These are phyloP conservation scores for Acmispon strigosus DNA, from an alignment of 306 rosid species.

Conservation along the genomic window DNA sequence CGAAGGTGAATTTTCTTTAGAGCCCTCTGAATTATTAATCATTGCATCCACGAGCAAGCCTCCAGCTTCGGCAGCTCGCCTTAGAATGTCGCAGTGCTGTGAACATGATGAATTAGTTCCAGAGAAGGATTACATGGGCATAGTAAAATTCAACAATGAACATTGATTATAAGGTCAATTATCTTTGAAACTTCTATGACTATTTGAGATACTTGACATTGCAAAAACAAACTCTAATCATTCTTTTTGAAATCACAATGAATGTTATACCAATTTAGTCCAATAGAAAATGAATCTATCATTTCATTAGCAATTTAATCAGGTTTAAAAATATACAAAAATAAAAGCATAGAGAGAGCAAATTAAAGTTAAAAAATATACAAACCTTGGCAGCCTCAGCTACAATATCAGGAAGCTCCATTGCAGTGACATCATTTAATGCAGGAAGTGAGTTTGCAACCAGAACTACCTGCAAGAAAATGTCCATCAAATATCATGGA, in stretches of 20 bases:
- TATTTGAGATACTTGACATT: background rate
- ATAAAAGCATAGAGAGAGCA: background rate
- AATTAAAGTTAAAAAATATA: constrained; percentile 4
- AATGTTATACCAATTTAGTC: background rate
- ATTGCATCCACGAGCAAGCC: constrained; percentile 93
- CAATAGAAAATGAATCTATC: background rate
- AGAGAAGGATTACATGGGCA: background rate
- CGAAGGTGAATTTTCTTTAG: constrained; percentile 42
- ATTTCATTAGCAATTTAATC: background rate
- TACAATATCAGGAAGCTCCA: constrained; percentile 94
- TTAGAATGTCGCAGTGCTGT: constrained; percentile 94
- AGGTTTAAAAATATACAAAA: background rate
- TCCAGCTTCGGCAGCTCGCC: constrained; percentile 95
- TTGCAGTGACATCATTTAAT: constrained; percentile 87
- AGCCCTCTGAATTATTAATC: constrained; percentile 51
- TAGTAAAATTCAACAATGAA: background rate
- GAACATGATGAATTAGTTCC: constrained; percentile 31
- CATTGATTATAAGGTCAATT: background rate
- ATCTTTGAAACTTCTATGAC: background rate
- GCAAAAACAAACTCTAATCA: background rate
- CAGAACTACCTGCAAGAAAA: constrained; percentile 73
- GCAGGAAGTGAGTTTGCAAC: constrained; percentile 97
- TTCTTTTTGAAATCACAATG: background rate
- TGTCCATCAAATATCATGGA: background rate
- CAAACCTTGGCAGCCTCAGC: constrained; percentile 98